A percentile compares a stretch with the other conserved stretches of the same genome.
Conservation (phyloP, 2,329 filamentous ascomycete genomes). For the Emmonsia crescens region DNA sequence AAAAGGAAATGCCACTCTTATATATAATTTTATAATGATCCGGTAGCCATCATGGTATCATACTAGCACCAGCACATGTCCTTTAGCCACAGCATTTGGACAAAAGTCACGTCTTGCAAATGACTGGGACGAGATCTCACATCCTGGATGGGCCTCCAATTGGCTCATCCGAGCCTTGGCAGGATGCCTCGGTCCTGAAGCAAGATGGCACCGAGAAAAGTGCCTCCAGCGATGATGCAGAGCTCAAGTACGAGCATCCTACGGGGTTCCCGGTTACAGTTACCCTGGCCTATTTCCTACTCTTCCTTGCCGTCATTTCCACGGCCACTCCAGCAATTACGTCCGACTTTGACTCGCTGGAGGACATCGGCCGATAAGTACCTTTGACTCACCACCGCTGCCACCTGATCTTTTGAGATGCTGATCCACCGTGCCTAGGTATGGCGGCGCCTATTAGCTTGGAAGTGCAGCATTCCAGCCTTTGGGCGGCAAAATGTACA, state of each 20-base stretch:
- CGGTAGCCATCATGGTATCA: neutral
- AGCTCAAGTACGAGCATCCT: conserved; percentile 14
- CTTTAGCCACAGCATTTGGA: neutral
- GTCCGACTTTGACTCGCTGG: conserved; percentile 16
- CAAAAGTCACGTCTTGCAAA: neutral
- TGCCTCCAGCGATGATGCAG: conserved; percentile 9
- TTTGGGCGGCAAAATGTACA: conserved; percentile 19
- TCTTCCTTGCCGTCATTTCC: conserved; percentile 17
- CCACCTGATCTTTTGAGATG: neutral
- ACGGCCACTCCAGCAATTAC: conserved; percentile 18
- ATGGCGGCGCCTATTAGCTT: conserved; percentile 8
- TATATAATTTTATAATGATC: neutral
- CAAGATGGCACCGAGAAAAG: conserved; percentile 4
- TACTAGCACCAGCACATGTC: neutral
- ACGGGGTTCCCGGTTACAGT: conserved; percentile 12
- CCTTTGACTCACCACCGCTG: conserved; percentile 3
- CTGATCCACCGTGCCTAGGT: neutral
- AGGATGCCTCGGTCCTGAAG: neutral
- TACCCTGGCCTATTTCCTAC: conserved; percentile 18
- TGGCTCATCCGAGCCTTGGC: neutral
- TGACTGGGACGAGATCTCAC: neutral
- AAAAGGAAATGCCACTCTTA: neutral
- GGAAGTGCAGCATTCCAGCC: conserved; percentile 19
- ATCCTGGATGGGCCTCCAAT: neutral
- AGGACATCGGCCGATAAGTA: conserved; percentile 20